Evolutionary conservation across 768 basidiomycete species (phyloP), one percentile per base, ranked within the genome.

Genomic region (Tricholoma bakamatsutake): DNA sequence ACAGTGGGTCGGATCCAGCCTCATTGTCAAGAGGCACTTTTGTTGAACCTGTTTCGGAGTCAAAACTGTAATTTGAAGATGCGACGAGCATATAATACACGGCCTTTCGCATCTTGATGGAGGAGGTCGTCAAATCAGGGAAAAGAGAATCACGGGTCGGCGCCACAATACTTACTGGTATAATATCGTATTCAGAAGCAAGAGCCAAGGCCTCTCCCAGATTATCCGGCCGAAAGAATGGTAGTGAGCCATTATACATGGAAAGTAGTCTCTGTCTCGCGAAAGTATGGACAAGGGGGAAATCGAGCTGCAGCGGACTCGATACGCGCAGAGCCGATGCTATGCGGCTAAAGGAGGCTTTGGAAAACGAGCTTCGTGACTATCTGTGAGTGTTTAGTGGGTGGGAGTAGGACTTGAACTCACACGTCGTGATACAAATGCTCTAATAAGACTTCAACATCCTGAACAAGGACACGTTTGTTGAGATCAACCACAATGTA

Each of bases 41-140:
- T 1, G 24, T 9, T 9, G 12, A 12, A 11, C 7, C 17, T 40
- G 39, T 2, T 4, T 37, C 35, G 4, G 35, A 13, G 40, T 62
- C 54, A 2, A 52, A 51, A 27, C 55, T 55, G 13, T 55, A 57
- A 40, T 53, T 55, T 39, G 63, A 57, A 43, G 62, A 58, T 2
- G 83, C 82, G 57, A 87, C 78, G 28, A 87, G 72, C 62, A 75
- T 79, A 66, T 90, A 90, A 55, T 84, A 74, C 30, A 88, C 69
- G 4, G 80, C 76, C 59, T 87, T 88, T 64, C 77, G 77, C 52
- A 82, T 75, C 85, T 86, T 18, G 9, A 47, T 33, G 56, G 12
- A 18, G 42, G 17, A 31, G 21, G 21, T 53, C 34, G 33, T 52
- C 55, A 39, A 58, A 30, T 57, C 57, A 27, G 34, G 21, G 35